Evolutionary conservation across 352 stramenopile genomes (phyloP).

Genomic region (Elongisporangium undulatum): DNA sequence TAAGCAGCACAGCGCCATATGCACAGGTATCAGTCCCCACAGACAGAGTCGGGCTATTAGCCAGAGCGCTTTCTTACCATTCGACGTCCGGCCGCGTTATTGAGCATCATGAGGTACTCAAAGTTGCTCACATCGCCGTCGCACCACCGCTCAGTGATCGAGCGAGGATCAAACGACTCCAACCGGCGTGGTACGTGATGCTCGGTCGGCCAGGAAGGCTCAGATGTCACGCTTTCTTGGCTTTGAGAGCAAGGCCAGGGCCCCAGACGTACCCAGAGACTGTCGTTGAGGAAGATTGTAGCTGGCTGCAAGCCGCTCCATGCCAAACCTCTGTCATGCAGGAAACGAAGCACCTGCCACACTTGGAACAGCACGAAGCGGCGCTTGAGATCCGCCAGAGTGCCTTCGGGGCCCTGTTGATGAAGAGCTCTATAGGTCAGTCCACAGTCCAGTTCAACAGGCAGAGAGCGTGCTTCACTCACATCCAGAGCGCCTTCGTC

Average conservation of each 20-base stretch:
- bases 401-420: slow-evolving; percentile 14
- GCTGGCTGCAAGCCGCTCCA: slow-evolving; percentile 37
- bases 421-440: slow-evolving; percentile 8
- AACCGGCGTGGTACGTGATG: neutral
- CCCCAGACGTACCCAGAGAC: slow-evolving; percentile 42
- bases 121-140: slow-evolving; percentile 88
- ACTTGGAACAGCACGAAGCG: slow-evolving; percentile 72
- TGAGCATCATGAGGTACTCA: slow-evolving; percentile 93
- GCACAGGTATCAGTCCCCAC: neutral
- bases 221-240: neutral
- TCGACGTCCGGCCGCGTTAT: slow-evolving; percentile 83
- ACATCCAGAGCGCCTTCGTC: slow-evolving; percentile 12
- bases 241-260: slow-evolving; percentile 21
- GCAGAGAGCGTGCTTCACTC: neutral
- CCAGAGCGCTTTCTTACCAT: slow-evolving; percentile 29
- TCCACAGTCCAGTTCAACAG: neutral
- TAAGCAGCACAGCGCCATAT: slow-evolving; percentile 10
- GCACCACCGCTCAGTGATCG: slow-evolving; percentile 87
- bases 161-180: slow-evolving; percentile 19
- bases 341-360: slow-evolving; percentile 29
- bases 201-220: neutral
- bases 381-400: slow-evolving; percentile 50
- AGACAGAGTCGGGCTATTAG: neutral
- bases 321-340: slow-evolving; percentile 35
- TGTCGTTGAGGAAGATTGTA: slow-evolving; percentile 43